Base-by-base conservation (phyloP, 371 early-diverging fungal genomes). In the Funneliformis caledonium region DNA sequence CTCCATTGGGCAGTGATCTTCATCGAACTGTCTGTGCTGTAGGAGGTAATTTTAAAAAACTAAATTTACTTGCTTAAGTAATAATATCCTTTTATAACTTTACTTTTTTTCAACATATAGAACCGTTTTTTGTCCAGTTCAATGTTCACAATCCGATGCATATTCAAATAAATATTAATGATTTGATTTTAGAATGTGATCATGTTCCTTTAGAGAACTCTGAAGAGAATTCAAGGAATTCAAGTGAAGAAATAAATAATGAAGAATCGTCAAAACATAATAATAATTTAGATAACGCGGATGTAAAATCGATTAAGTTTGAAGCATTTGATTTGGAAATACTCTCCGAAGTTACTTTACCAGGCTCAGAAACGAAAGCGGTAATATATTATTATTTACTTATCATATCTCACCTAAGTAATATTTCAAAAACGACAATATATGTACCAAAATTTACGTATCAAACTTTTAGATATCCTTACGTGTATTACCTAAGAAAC, bases 71-170 rank as follows among this genome's bases (percentile, higher is more conserved):
- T 70, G 14, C 7, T 47, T 50, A 56, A 14, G 37, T 33, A 33
- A 50, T 50, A 6, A 56, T 73, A 47, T 6, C 43, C 42, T 69
- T 12, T 14, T 72, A 14, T 1, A 50, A 50, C 52, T 8, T 6
- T 26, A 11, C 6, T 50, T 73, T 19, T n/a, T 14, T 59, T 74
- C 45, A 14, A 11, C 26, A 47, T 67, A 45, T 84, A 92, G 95
- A 94, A 74, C 92, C 93, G 31, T 88, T 93, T 12, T 89, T 88
- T 77, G 92, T 94, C 8, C 85, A 88, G 22, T 84, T 94, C 52
- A 88, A 85, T n/a, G 68, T 91, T 10, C 82, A 83, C 70, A 94
- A 94, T 77, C 93, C 93, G 19, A 80, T 94, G 65, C 89, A 91
- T 78, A 85, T 93, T 11, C 80, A 91, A 19, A 86, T 93, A 16